Evolutionary conservation across 2,329 filamentous ascomycete species (phyloP), one percentile per base, ranked within the genome.

Genomic region (Botrytis deweyae): DNA sequence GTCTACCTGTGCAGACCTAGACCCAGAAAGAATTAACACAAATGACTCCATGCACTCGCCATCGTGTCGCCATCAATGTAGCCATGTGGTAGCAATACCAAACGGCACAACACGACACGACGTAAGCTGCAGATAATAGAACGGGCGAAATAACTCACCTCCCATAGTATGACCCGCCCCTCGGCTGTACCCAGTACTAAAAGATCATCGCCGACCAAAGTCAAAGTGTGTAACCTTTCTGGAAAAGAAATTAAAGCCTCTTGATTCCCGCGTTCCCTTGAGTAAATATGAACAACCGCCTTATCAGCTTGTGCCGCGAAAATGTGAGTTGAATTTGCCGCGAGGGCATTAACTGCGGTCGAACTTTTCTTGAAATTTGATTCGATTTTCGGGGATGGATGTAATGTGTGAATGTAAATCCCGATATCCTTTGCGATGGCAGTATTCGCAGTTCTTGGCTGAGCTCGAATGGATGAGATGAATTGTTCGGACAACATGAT

Each of bases 301-400:
- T 97, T 98, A 77, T 95, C 94, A 68, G 92, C 88, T 82, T 99
- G 96, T 6, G 94, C 95, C 6, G 95, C 92, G 81, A 97, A 99
- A 65, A 98, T 87, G 81, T 99, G 96, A 33, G 91, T 91, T 63
- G 89, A 86, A 82, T 88, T 97, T 78, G 95, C 87, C 44, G 94
- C 95, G 72, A 99, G 85, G 78, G 93, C 92, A 82, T 95, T 93
- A 74, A 88, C 85, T 40, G 91, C 87, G n/a, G 91, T 90, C 25
- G 93, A 92, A 85, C 93, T 97, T 85, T 97, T 98, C 87, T 98
- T 98, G 87, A 96, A 95, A 66, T 91, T 88, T 76, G 90, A 86
- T 80, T 92, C 91, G 80, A 94, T 89, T n/a, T 89, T 87, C 76
- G 91, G 88, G 72, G 91, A 88, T 59, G 95, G 95, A 79, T 94